These are phyloP conservation scores for Aspergillus sp. DNA, from an alignment of 2,329 filamentous ascomycete species.

Conservation along the genomic window DNA sequence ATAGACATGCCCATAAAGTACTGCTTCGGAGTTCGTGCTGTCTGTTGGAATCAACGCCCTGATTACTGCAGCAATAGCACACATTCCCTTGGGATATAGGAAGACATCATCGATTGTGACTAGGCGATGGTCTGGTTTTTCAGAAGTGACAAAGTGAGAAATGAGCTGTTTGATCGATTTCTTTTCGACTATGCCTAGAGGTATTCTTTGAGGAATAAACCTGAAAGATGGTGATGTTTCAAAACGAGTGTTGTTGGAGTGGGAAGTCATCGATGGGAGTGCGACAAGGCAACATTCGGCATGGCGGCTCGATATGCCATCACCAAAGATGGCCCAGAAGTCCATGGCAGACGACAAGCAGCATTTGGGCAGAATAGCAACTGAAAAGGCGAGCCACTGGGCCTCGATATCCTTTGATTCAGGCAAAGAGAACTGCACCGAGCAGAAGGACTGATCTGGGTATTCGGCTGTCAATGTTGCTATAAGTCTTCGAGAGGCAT, in stretches of 20 bases:
- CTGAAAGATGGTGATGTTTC: constrained; percentile 45
- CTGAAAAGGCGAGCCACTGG: constrained; percentile 54
- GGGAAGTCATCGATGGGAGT: constrained; percentile 54
- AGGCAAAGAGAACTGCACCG: no score
- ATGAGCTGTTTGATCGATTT: constrained; percentile 89
- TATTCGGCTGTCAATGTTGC: constrained; percentile 53
- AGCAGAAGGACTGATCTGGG: constrained; percentile 54
- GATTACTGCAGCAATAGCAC: no score
- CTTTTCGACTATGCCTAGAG: no score
- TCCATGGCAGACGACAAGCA: constrained; percentile 76
- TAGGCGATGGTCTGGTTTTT: constrained; percentile 75
- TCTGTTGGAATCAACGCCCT: no score
- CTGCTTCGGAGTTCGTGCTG: no score
- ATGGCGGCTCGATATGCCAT: constrained; percentile 84
- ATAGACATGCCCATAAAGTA: no score
- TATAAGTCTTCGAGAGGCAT: constrained; percentile 22
- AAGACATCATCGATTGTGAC: constrained; percentile 85
- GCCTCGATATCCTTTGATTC: constrained; percentile 61
- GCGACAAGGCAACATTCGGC: constrained; percentile 83
- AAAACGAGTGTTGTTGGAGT: constrained; percentile 25
- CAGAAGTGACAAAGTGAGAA: constrained; percentile 70
- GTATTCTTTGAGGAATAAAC: no score
- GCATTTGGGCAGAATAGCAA: constrained; percentile 65
- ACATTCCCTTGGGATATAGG: constrained; percentile 88
- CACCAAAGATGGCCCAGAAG: constrained; percentile 96